Conservation (phyloP, 768 basidiomycete genomes). For the Rhizopogon salebrosus region DNA sequence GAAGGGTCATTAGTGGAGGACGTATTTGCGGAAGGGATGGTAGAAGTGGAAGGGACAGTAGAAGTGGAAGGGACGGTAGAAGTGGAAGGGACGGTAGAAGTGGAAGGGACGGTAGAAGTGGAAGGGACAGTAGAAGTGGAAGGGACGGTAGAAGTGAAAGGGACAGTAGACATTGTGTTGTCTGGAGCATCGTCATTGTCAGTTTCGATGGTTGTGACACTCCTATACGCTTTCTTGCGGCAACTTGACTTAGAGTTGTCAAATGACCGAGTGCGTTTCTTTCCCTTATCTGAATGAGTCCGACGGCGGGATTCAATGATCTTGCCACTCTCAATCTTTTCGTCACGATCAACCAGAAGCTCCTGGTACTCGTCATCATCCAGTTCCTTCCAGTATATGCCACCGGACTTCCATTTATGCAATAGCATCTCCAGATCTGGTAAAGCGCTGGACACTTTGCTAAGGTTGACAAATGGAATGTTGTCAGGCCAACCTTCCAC, state of each 20-base stretch:
- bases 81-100: too few species aligned
- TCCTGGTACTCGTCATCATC: neutral
- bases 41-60: too few species aligned
- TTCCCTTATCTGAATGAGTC: slow-evolving; percentile 1
- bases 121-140: too few species aligned
- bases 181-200: neutral
- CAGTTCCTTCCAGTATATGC: neutral
- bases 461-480: slow-evolving; percentile 3
- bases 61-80: too few species aligned
- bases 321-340: neutral
- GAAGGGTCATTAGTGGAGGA: too few species aligned
- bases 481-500: slow-evolving; percentile 1
- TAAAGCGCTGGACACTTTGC: slow-evolving; percentile 1
- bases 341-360: neutral
- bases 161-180: too few species aligned
- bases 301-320: neutral
- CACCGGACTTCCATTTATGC: slow-evolving; percentile 1
- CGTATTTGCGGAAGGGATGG: too few species aligned
- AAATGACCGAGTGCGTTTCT: too few species aligned
- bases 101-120: too few species aligned
- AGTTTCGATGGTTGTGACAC: neutral
- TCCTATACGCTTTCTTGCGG: neutral
- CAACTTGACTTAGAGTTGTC: neutral
- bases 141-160: too few species aligned
- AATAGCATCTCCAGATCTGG: slow-evolving; percentile 2